A percentile compares a stretch with the other conserved stretches of the same genome.
These are phyloP conservation scores for Herpetomonas samuelpessoai DNA, from an alignment of 208 protist species.

Conservation along the genomic window DNA sequence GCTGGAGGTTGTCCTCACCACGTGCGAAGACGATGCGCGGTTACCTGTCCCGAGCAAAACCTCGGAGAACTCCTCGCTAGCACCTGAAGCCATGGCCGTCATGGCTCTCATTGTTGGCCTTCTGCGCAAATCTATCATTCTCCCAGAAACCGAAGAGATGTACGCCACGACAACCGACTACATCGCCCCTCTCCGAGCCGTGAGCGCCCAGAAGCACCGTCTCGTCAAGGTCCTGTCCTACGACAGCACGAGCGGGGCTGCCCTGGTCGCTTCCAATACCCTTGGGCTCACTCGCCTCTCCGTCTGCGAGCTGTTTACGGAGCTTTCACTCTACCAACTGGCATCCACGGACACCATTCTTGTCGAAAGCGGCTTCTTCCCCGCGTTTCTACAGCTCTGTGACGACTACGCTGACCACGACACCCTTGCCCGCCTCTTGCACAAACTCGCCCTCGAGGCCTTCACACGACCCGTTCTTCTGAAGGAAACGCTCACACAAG, in stretches of 20 bases:
- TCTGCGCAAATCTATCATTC: slow-evolving; percentile 49
- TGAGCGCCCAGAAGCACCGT: slow-evolving; percentile 25
- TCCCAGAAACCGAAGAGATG: slow-evolving; percentile 41
- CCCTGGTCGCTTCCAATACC: slow-evolving; percentile 1
- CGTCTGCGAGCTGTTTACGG: slow-evolving; percentile 57
- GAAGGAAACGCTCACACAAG: slow-evolving; percentile 25
- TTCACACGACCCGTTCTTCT: slow-evolving; percentile 36
- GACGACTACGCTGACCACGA: slow-evolving; percentile 44
- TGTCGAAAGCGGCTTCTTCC: slow-evolving; percentile 38
- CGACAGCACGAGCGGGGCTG: background rate
- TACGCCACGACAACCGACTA: slow-evolving; percentile 31
- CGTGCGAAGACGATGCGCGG: slow-evolving; percentile 26
- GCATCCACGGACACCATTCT: slow-evolving; percentile 39
- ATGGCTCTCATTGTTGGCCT: slow-evolving; percentile 38
- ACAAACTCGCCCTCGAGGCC: slow-evolving; percentile 34
- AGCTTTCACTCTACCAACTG: slow-evolving; percentile 42
- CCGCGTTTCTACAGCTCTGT: slow-evolving; percentile 36
- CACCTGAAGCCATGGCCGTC: slow-evolving; percentile 46
- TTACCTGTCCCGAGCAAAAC: slow-evolving; percentile 14
- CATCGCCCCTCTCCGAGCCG: slow-evolving; percentile 30
- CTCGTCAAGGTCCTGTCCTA: slow-evolving; percentile 23
- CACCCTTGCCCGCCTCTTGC: slow-evolving; percentile 29
- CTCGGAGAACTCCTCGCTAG: slow-evolving; percentile 23
- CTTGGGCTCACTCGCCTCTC: slow-evolving; percentile 27
- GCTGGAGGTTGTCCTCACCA: slow-evolving; percentile 24